Evolutionary conservation across 2,329 filamentous ascomycete species (phyloP), one percentile per base, ranked within the genome.

Genomic region (Scortechinia acanthostroma): DNA sequence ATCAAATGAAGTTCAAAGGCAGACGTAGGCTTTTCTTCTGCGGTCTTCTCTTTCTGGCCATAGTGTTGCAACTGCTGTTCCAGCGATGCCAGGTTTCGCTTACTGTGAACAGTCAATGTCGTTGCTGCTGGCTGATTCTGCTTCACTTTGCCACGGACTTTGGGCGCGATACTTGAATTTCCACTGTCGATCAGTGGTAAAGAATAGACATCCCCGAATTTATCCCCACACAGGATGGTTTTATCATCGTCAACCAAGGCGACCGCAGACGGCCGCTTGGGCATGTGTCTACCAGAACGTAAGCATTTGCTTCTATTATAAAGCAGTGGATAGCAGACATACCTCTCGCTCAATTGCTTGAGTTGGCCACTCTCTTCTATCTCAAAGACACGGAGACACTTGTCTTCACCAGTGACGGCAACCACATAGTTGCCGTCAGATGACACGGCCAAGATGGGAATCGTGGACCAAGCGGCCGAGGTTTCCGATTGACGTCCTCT

Each of bases 141-240:
- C 42, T 13, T 40, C 25, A 10, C 25, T 10, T 30, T 60, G 51
- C 14, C 58, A 55, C 46, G 10, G 44, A 48, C 33, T n/a, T 47
- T 51, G 37, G 42, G 53, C 10, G 25, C 25, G 25, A 30, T 30
- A 16, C 50, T 42, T 42, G 46, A 35, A 43, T 50, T 21, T n/a
- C n/a, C n/a, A n/a, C n/a, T n/a, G 43, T 56, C 56, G 40, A 89
- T 60, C 2, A 97, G 70, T 14, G 93, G 91, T 4, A 98, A 66
- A 10, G 87, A 78, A 65, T 95, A 97, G 49, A 96, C 91, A 61
- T 98, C 93, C 52, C 93, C 93, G 57, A 97, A 97, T 63, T 98
- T 98, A 70, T 98, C 93, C 44, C 82, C 91, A 49, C 80, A 82
- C 47, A 97, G 65, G 50, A 98, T 88, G 5, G 81, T 86, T 37